Conservation (phyloP, 371 early-diverging fungal genomes). For the Coemansia sp. region DNA sequence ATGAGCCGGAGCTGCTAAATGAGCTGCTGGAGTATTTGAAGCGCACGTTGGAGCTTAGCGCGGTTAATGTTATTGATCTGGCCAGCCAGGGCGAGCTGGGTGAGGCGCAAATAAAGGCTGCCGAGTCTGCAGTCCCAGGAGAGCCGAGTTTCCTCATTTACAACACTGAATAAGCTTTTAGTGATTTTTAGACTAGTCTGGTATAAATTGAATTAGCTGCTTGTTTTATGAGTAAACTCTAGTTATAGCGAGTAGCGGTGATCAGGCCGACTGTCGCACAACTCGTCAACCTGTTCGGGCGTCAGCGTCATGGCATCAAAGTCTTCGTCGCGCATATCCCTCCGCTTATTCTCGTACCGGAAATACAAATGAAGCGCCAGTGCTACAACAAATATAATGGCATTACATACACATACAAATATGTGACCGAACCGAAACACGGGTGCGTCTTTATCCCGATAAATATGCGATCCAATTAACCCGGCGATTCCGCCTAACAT, state of each 20-base stretch:
- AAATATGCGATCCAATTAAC: conserved; percentile 52
- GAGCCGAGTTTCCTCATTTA: conserved; percentile 61
- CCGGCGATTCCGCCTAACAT: conserved; percentile 55
- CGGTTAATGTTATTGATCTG: conserved; percentile 31
- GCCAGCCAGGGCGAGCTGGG: conserved; percentile 9
- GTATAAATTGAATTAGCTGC: too few species aligned
- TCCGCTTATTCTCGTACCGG: conserved; percentile 31
- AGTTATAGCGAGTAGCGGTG: conserved; percentile 36
- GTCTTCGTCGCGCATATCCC: conserved; percentile 14
- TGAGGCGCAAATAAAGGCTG: conserved; percentile 21
- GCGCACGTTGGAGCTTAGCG: conserved; percentile 54
- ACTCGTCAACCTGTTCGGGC: conserved; percentile 24
- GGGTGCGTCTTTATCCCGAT: conserved; percentile 41
- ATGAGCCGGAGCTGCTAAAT: conserved; percentile 72
- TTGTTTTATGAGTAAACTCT: conserved; percentile 31
- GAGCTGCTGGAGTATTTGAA: conserved; percentile 60
- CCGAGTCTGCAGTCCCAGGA: conserved; percentile 63
- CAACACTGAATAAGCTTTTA: conserved; percentile 1
- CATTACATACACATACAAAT: conserved; percentile 44
- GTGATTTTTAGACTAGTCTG: too few species aligned
- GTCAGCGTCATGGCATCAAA: conserved; percentile 17
- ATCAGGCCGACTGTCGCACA: conserved; percentile 37
- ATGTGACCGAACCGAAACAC: conserved; percentile 50
- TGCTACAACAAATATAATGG: conserved; percentile 27
- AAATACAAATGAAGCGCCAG: conserved; percentile 36